Percentiles rank a stretch among this genome's conserved stretches.
These are phyloP conservation scores for Yamadazyma diddensiae DNA, from an alignment of 1,139 yeast species.

Conservation along the genomic window DNA sequence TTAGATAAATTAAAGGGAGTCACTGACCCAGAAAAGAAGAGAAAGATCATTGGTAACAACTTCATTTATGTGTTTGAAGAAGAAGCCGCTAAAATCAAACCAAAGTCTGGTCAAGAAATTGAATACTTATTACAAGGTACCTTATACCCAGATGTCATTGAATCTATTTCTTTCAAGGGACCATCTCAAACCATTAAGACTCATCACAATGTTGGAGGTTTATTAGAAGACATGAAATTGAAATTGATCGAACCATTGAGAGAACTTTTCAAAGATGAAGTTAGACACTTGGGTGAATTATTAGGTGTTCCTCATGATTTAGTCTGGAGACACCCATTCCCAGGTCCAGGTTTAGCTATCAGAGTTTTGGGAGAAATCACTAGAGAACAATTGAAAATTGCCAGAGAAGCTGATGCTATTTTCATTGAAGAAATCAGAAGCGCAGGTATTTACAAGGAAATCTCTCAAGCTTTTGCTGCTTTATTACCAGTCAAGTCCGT, in stretches of 20 bases:
- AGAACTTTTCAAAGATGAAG: conserved; percentile 98
- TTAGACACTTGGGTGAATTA: conserved; percentile 90
- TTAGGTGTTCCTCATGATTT: conserved; percentile 95
- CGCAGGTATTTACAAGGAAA: conserved; percentile 89
- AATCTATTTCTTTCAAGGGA: conserved; percentile 97
- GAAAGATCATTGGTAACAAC: conserved; percentile 98
- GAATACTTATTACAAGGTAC: conserved; percentile 97
- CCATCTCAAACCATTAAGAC: conserved; percentile 99
- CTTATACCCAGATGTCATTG: conserved; percentile 96
- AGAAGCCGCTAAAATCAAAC: conserved; percentile 89
- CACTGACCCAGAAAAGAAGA: conserved; percentile 98
- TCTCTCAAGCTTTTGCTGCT: conserved; percentile 97
- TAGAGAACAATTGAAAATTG: conserved; percentile 86
- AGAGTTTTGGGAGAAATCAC: conserved; percentile 97
- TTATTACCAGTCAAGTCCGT: conserved; percentile 96
- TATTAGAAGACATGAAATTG: conserved; percentile 95
- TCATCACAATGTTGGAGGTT: conserved; percentile 98
- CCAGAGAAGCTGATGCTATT: conserved; percentile 94
- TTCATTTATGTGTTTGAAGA: conserved; percentile 96
- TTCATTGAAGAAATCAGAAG: conserved; percentile 93
- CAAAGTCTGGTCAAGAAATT: conserved; percentile 84
- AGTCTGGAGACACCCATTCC: conserved; percentile 99
- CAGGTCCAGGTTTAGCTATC: conserved; percentile 99
- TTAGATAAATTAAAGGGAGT: conserved; percentile 84
- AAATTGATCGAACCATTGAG: conserved; percentile 97